Base-by-base conservation (phyloP, 2,329 filamentous ascomycete genomes). In the Colletotrichum sublineola region DNA sequence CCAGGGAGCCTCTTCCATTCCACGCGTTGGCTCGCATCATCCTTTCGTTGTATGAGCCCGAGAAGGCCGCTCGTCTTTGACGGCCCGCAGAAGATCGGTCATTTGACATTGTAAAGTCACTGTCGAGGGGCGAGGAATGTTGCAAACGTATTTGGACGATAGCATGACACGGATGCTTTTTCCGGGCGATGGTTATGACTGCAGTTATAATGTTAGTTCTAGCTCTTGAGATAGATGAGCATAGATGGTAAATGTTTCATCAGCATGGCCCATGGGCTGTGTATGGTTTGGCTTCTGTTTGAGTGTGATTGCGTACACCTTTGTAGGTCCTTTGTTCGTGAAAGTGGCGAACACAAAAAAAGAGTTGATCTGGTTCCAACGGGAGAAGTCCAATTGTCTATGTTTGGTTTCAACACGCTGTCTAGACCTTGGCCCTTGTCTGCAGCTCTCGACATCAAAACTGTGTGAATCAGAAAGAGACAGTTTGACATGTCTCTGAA, bases 231-330 rank as follows among this genome's bases (percentile, higher is more conserved):
- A 7, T 44, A 7, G 42, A 44, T 20, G 44, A 18, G 11, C 3
- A 7, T 5, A n/a, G 5, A 9, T 1, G 7, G 9, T 5, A 2
- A n/a, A 46, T 9, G 18, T 9, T n/a, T 2, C 18, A 46, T 46
- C 2, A 3, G 20, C 18, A n/a, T n/a, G 1, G 20, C 0, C 20
- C 18, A n/a, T n/a, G 2, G 20, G 0, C 9, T n/a, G 20, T 3
- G 44, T 2, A 9, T 46, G 15, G 44, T n/a, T 46, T 46, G 2
- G 18, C 7, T 8, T n/a, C 18, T 14, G 44, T 3, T 11, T 46
- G 18, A n/a, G 11, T 9, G 18, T 9, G 7, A 1, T 11, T 46
- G 44, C 20, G 1, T n/a, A 9, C 7, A 3, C 9, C 18, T 20
- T 8, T 3, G 15, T 6, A 5, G 18, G 7, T 20, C 6, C 42